Percentiles rank a stretch among this genome's conserved stretches.
phyloP scores from a whole-genome alignment of 352 stramenopile species.

The Pythium rhizo-oryzae region DNA sequence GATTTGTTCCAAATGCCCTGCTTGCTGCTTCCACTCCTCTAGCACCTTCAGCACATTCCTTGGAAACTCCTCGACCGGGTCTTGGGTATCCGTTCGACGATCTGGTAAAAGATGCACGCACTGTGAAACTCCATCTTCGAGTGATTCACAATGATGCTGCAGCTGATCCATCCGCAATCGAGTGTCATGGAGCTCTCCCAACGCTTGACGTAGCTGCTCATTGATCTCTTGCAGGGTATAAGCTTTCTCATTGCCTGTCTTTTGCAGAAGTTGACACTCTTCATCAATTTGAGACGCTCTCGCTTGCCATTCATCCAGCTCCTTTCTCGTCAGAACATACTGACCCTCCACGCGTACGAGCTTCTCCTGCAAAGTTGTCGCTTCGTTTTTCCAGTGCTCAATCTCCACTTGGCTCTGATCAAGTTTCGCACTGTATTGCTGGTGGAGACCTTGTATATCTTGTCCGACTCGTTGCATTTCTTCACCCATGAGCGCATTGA shows the following conservation, averaged over 20 bases:
- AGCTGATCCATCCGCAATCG: conserved; percentile 42
- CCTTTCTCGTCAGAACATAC: conserved; percentile 21
- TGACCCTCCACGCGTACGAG: conserved; percentile 23
- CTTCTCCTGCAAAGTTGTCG: conserved; percentile 27
- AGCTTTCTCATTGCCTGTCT: conserved; percentile 48
- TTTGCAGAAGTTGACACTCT: conserved; percentile 50
- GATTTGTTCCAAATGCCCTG: conserved; percentile 40
- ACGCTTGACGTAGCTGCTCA: conserved; percentile 46
- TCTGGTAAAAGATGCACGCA: conserved; percentile 41
- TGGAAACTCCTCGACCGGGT: conserved; percentile 24
- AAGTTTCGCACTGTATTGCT: conserved; percentile 30
- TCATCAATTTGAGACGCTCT: conserved; percentile 38
- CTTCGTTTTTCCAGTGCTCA: conserved; percentile 31
- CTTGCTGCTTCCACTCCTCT: conserved; percentile 27
- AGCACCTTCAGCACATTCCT: conserved; percentile 23
- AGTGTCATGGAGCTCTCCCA: conserved; percentile 38
- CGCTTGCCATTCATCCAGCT: conserved; percentile 39
- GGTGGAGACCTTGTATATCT: conserved; percentile 39
- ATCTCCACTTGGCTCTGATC: conserved; percentile 32
- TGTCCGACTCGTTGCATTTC: conserved; percentile 51
- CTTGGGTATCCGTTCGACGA: background rate
- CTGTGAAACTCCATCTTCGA: conserved; percentile 28
- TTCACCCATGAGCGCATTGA: conserved; percentile 56
- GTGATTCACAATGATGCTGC: conserved; percentile 32
- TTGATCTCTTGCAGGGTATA: conserved; percentile 62